Evolutionary conservation across 306 rosid genomes (phyloP).

Genomic region (Boehmeria nivea): DNA sequence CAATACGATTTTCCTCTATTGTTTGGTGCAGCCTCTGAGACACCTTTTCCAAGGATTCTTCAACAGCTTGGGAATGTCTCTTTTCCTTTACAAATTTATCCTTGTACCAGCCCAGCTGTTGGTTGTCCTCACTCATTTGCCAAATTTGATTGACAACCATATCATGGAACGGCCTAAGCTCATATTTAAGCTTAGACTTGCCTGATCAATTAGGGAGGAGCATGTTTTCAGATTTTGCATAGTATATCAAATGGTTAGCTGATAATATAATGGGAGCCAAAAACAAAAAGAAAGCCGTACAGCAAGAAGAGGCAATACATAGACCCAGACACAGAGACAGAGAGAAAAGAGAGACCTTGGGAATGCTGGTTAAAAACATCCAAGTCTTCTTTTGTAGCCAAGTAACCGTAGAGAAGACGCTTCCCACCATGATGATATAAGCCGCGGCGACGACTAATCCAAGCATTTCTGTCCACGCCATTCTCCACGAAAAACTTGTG

Average conservation of each 20-base stretch:
- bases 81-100: conserved; percentile 30
- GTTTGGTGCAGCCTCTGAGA: conserved; percentile 36
- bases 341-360: conserved; percentile 46
- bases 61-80: conserved; percentile 28
- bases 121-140: conserved; percentile 71
- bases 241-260: not conserved
- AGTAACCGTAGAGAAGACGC: conserved; percentile 72
- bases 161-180: conserved; percentile 66
- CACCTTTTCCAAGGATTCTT: conserved; percentile 22
- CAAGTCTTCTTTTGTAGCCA: conserved; percentile 69
- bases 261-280: not conserved
- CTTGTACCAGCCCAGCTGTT: conserved; percentile 33
- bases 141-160: conserved; percentile 62
- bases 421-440: conserved; percentile 52
- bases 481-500: conserved; percentile 64
- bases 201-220: conserved; percentile 34
- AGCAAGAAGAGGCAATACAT: no score
- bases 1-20: conserved; percentile 28
- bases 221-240: not conserved
- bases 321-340: no score
- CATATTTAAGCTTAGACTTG: conserved; percentile 63
- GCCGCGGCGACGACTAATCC: conserved; percentile 33
- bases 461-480: conserved; percentile 59
- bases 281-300: not conserved
- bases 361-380: conserved; percentile 60